phyloP scores from a whole-genome alignment of 1,284 basidiomycete genomes.

The Salmacisia buchloeana region DNA sequence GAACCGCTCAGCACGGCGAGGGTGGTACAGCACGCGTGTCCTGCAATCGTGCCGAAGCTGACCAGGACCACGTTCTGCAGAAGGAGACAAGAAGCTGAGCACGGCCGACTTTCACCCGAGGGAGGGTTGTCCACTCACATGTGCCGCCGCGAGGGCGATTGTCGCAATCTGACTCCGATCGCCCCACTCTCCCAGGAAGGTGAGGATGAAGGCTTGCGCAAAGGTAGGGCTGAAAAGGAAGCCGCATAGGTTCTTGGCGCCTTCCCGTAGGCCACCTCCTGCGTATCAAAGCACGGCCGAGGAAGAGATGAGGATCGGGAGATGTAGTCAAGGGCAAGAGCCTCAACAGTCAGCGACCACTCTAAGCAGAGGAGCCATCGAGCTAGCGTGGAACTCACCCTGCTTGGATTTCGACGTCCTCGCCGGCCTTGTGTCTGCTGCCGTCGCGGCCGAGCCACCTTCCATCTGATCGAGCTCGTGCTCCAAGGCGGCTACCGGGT shows the following conservation, averaged over 20 bases:
- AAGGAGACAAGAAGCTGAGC: background rate
- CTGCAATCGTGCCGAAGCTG: slow-evolving; percentile 79
- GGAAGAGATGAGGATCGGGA: no score
- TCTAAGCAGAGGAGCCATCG: no score
- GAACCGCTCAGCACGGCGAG: slow-evolving; percentile 84
- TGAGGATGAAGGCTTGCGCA: slow-evolving; percentile 88
- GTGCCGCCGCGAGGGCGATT: slow-evolving; percentile 88
- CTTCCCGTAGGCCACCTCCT: slow-evolving; percentile 54
- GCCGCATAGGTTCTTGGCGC: slow-evolving; percentile 73
- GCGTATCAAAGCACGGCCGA: background rate
- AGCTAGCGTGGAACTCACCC: slow-evolving; percentile 1
- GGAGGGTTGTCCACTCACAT: slow-evolving; percentile 60
- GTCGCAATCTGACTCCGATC: slow-evolving; percentile 96
- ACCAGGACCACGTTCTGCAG: slow-evolving; percentile 69
- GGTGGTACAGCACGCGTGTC: slow-evolving; percentile 80
- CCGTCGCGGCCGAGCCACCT: background rate
- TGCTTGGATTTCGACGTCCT: background rate
- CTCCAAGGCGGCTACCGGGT: slow-evolving; percentile 51
- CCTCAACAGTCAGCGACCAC: no score
- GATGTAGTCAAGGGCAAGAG: no score
- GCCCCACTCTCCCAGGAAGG: slow-evolving; percentile 97
- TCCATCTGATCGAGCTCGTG: slow-evolving; percentile 13
- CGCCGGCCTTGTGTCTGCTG: no score
- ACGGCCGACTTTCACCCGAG: background rate
- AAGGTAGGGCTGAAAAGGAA: slow-evolving; percentile 85